Base-by-base conservation (phyloP, 2,329 filamentous ascomycete genomes). In the Neofusicoccum umdonicola region DNA sequence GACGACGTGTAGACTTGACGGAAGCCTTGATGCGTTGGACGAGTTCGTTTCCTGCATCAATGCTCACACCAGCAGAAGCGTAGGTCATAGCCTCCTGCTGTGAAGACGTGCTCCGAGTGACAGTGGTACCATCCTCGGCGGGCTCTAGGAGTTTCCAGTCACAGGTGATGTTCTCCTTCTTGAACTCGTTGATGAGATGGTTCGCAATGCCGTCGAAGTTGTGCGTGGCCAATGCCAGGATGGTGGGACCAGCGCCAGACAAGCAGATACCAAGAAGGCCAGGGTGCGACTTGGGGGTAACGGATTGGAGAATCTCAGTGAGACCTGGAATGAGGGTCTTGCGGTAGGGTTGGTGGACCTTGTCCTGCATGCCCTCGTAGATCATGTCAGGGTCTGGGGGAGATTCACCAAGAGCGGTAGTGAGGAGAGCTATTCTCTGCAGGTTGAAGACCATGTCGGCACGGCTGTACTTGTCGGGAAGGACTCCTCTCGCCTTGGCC, bases 361-460 rank as follows among this genome's bases (percentile, higher is more conserved):
- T 96, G 82, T 99, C 95, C 80, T 98, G 95, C 95, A 99, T 99
- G 52, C 93, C 94, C 54, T 96, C 88, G 81, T 96, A 96, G 76
- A 99, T 99, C 78, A 96, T 90, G 71, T 96, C 90, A 22, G 95
- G 90, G 74, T 97, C 90, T 1, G 93, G 94, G 9, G 95, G 94
- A 7, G 91, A 94, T 76, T 92, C 89, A 68, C 93, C 93, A 51
- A 99, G 85, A 0, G 93, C 93, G 11, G 93, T 92, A 37, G 94
- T 93, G 12, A 99, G 85, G 57, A 99, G 85, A 2, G 94, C 93
- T 76, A 97, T 92, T 69, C 95, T 87, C 80, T 98, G 95, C 71
- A 98, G 84, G 80, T 99, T 99, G 84, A 97, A 98, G 35, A 96
- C 92, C 74, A 96, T 90, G 77, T 97, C 94, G 63, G 87, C 85